phyloP scores from a whole-genome alignment of 2,329 filamentous ascomycete species.

The Salinomyces thailandicus region DNA sequence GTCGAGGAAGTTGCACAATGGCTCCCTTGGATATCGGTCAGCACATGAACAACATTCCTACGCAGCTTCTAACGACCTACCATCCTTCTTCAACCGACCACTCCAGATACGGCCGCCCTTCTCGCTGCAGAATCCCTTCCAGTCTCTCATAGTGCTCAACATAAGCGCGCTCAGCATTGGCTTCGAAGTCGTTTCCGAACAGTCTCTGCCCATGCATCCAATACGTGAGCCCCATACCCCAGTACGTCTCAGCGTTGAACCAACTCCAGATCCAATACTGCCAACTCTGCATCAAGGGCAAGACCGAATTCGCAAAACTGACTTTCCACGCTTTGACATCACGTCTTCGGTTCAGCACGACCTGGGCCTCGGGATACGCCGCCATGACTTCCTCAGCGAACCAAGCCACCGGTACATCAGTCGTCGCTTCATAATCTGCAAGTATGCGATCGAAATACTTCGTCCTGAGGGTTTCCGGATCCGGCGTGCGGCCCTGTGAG shows the following conservation, averaged over 20 bases:
- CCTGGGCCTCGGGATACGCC: slow-evolving; percentile 14
- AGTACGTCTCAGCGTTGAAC: slow-evolving; percentile 1
- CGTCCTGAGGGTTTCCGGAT: slow-evolving; percentile 10
- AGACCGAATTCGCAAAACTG: not conserved
- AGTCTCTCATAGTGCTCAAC: slow-evolving; percentile 4
- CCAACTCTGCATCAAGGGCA: slow-evolving; percentile 1
- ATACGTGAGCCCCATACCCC: not conserved
- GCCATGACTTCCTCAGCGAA: slow-evolving; percentile 10
- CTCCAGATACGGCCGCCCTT: not conserved
- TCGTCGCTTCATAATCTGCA: slow-evolving; percentile 10
- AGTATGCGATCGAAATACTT: slow-evolving; percentile 11
- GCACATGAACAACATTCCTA: slow-evolving; percentile 3
- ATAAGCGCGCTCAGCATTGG: slow-evolving; percentile 2
- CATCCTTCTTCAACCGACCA: slow-evolving; percentile 2
- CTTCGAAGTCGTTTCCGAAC: not conserved
- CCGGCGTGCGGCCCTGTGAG: slow-evolving; percentile 10
- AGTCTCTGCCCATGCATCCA: not conserved
- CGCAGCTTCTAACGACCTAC: slow-evolving; percentile 5
- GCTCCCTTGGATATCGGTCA: slow-evolving; percentile 5
- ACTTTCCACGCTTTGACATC: slow-evolving; percentile 1
- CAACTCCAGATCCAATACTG: not conserved
- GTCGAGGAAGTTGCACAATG: slow-evolving; percentile 9
- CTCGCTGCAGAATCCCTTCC: slow-evolving; percentile 10
- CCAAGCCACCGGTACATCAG: slow-evolving; percentile 8
- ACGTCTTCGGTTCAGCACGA: slow-evolving; percentile 7